A percentile compares a stretch with the other conserved stretches of the same genome.
These are phyloP conservation scores for Colletotrichum destructivum DNA, from an alignment of 2,329 filamentous ascomycete species.

Conservation along the genomic window DNA sequence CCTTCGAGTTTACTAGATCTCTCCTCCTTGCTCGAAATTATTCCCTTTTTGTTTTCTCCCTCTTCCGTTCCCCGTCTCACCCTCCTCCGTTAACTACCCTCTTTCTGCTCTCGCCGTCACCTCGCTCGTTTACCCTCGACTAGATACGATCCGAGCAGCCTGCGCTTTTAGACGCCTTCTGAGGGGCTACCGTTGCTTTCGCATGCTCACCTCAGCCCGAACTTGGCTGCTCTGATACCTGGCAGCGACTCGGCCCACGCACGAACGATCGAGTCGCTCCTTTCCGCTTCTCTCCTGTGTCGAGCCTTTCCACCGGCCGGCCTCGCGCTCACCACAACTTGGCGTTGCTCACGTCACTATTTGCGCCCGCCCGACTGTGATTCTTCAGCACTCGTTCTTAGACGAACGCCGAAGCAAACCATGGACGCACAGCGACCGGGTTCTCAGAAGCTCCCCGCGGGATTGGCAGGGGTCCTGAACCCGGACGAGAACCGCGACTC, in stretches of 20 bases:
- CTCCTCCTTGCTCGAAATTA: slow-evolving; percentile 31
- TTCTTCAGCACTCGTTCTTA: neutral
- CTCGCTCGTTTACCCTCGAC: slow-evolving; percentile 20
- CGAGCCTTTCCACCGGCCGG: neutral
- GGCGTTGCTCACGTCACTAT: neutral
- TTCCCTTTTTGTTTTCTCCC: neutral
- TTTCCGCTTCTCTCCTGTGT: neutral
- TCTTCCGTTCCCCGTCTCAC: slow-evolving; percentile 11
- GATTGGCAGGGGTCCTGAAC: slow-evolving; percentile 67
- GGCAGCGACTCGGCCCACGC: neutral
- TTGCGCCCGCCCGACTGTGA: neutral
- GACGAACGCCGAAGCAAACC: slow-evolving; percentile 12
- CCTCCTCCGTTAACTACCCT: slow-evolving; percentile 7
- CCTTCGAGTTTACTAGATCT: slow-evolving; percentile 31
- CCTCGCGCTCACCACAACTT: neutral
- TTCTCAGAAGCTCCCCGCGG: slow-evolving; percentile 63
- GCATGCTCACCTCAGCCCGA: slow-evolving; percentile 32
- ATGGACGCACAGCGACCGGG: slow-evolving; percentile 42
- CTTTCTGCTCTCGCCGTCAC: neutral
- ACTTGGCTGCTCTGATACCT: slow-evolving; percentile 30
- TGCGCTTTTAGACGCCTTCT: slow-evolving; percentile 22
- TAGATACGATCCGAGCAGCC: neutral
- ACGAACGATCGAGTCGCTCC: neutral
- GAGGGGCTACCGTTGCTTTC: slow-evolving; percentile 19
- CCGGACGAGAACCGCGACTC: slow-evolving; percentile 63